Evolutionary conservation across 495 filamentous ascomycete species (phyloP).

Genomic region (Cenococcum geophilum): DNA sequence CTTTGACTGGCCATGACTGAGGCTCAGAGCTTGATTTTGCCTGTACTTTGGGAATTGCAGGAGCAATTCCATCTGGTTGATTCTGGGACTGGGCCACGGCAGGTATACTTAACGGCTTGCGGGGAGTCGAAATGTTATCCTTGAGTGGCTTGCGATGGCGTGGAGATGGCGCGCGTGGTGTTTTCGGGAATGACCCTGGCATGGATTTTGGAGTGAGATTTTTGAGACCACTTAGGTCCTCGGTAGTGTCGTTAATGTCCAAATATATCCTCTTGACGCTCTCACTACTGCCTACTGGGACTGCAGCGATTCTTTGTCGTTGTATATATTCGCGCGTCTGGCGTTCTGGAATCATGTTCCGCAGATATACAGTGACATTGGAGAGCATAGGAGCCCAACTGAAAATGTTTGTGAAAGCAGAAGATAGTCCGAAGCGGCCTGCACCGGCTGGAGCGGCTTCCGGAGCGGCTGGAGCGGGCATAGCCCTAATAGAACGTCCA

Average conservation of each 20-base stretch:
- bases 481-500: no score
- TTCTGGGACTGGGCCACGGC: no score
- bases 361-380: neutral
- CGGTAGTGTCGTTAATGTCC: neutral
- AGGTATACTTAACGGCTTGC: neutral
- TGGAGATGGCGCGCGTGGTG: neutral
- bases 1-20: no score
- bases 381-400: neutral
- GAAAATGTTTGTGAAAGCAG: no score
- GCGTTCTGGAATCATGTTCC: neutral
- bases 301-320: neutral
- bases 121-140: neutral
- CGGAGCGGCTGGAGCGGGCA: no score
- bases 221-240: neutral
- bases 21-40: no score
- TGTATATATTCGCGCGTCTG: neutral
- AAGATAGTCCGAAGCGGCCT: no score
- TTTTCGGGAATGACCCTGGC: neutral
- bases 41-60: no score
- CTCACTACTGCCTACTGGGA: neutral
- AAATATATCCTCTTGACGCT: neutral
- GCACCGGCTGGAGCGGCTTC: no score
- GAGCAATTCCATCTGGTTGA: no score
- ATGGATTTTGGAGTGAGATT: neutral
- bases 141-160: neutral